Conservation (phyloP, 257 asterid genomes). For the Nemophila menziesii region DNA sequence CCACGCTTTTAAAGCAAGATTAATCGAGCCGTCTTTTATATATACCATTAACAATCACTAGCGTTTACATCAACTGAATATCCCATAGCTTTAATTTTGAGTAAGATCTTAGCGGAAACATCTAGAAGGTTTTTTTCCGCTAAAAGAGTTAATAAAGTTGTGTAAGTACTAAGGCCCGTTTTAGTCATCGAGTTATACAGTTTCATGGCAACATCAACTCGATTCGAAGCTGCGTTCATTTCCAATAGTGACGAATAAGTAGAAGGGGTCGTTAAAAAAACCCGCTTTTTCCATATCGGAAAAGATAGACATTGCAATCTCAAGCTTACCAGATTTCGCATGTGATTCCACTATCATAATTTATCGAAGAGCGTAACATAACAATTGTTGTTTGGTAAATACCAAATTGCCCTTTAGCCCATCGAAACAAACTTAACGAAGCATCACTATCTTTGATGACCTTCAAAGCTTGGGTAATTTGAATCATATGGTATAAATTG, state of each 20-base stretch:
- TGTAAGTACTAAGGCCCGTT: constrained; percentile 78
- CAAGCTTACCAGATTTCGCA: constrained; percentile 96
- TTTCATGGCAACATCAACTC: constrained; percentile 88
- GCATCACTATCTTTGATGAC: constrained; percentile 64
- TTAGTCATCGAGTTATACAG: constrained; percentile 90
- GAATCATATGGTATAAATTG: constrained; percentile 77
- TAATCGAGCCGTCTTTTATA: constrained; percentile 82
- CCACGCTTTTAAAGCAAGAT: constrained; percentile 93
- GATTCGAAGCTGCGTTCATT: constrained; percentile 87
- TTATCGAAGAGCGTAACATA: constrained; percentile 57
- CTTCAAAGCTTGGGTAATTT: constrained; percentile 69
- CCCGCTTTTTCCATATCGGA: constrained; percentile 94
- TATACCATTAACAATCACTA: constrained; percentile 92
- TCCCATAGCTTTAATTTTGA: constrained; percentile 96
- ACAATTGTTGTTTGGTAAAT: constrained; percentile 51
- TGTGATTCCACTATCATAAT: constrained; percentile 86
- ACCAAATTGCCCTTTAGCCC: constrained; percentile 91
- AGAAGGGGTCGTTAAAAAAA: constrained; percentile 85
- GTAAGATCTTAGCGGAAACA: constrained; percentile 88
- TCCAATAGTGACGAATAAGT: constrained; percentile 89
- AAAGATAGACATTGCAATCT: constrained; percentile 77
- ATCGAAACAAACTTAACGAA: constrained; percentile 64
- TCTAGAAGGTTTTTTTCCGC: constrained; percentile 92
- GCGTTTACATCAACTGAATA: constrained; percentile 93
- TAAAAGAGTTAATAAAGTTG: constrained; percentile 54